These are phyloP conservation scores for Saraca asoca DNA, from an alignment of 331 rosid species.

Conservation along the genomic window DNA sequence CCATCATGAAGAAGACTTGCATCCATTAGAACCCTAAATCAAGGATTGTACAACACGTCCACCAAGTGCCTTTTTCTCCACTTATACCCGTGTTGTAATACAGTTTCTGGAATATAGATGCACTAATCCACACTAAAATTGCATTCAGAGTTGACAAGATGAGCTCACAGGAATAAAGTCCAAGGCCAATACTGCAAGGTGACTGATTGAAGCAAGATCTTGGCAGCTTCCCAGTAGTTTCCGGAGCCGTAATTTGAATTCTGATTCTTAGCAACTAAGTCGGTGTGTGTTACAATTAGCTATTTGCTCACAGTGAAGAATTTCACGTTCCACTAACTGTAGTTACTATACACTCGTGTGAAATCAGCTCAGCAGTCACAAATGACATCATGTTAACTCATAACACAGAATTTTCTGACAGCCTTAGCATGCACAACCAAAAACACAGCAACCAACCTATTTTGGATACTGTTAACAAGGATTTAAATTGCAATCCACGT, in stretches of 20 bases:
- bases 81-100: constrained; percentile 1
- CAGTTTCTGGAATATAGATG: not conserved
- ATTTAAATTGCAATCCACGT: not conserved
- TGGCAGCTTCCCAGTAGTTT: constrained; percentile 42
- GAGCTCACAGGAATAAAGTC: constrained; percentile 32
- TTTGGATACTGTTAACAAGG: constrained; percentile 5
- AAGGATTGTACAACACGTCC: not conserved
- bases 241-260: constrained; percentile 29
- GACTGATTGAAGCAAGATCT: not conserved
- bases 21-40: not conserved
- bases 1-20: too few species aligned
- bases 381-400: constrained; percentile 9
- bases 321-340: constrained; percentile 30
- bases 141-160: constrained; percentile 34
- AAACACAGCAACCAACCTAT: constrained; percentile 3
- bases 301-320: not conserved
- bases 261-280: constrained; percentile 25
- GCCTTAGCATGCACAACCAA: constrained; percentile 13
- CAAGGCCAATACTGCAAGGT: not conserved
- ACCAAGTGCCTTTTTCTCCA: not conserved
- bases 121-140: constrained; percentile 26
- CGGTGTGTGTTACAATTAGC: constrained; percentile 12
- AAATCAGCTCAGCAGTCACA: constrained; percentile 22
- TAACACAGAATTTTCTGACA: constrained; percentile 16
- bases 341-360: not conserved